These are phyloP conservation scores for Breviolum minutum DNA, from an alignment of 73 alveolate species.

Conservation along the genomic window DNA sequence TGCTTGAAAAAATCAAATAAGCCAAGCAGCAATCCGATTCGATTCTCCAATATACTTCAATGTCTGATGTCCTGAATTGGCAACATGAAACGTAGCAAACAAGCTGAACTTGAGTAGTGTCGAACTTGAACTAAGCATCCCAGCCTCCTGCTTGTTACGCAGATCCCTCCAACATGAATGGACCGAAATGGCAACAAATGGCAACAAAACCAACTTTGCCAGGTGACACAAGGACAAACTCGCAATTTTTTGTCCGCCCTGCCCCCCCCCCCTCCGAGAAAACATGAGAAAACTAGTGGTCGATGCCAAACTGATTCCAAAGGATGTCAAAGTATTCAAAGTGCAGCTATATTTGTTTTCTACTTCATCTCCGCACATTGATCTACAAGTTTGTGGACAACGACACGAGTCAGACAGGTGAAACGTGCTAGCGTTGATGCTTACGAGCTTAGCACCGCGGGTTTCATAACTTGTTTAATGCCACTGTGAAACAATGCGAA, in stretches of 20 bases:
- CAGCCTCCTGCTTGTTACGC: slow-evolving; percentile 30
- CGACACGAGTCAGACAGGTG: not conserved
- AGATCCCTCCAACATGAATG: not conserved
- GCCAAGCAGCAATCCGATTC: not conserved
- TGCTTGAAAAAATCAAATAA: too few relatives aligned
- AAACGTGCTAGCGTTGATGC: not conserved
- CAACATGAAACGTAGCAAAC: too few relatives aligned
- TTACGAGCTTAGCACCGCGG: not conserved
- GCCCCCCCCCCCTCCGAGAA: slow-evolving; percentile 39
- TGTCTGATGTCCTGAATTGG: not conserved
- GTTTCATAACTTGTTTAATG: too few relatives aligned
- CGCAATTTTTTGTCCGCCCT: slow-evolving; percentile 33
- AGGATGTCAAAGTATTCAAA: too few relatives aligned
- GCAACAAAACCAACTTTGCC: not conserved
- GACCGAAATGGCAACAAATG: not conserved
- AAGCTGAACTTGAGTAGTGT: too few relatives aligned
- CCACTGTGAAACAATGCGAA: too few relatives aligned
- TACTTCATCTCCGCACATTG: not conserved
- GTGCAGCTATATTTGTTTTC: not conserved
- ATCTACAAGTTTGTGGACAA: not conserved
- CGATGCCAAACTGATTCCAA: not conserved
- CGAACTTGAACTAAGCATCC: not conserved
- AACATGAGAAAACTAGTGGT: not conserved
- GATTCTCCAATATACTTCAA: not conserved
- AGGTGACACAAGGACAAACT: not conserved